phyloP scores from a whole-genome alignment of 2,329 filamentous ascomycete species.

The Rutstroemia sp. region DNA sequence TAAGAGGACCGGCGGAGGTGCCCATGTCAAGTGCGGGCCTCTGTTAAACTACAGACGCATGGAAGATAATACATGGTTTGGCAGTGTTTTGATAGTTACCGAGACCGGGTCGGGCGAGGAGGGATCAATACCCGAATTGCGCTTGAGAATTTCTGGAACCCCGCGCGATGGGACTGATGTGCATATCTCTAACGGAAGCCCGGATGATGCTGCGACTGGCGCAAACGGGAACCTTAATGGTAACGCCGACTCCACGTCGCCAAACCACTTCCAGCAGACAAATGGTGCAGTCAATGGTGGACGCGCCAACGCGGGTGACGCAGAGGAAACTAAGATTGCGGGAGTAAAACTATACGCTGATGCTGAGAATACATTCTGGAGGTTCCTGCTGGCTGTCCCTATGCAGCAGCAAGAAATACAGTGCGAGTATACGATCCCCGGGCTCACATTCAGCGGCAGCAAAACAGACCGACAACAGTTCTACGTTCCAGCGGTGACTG shows the following conservation, averaged over 20 bases:
- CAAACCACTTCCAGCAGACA: background rate
- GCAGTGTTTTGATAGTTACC: slow-evolving; percentile 79
- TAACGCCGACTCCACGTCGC: slow-evolving; percentile 27
- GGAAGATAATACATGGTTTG: slow-evolving; percentile 65
- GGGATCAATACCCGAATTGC: slow-evolving; percentile 48
- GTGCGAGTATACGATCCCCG: slow-evolving; percentile 72
- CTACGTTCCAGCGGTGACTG: slow-evolving; percentile 72
- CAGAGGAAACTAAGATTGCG: slow-evolving; percentile 36
- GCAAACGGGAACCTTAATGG: slow-evolving; percentile 27
- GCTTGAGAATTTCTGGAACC: slow-evolving; percentile 35
- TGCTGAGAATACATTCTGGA: slow-evolving; percentile 77
- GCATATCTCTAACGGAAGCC: background rate
- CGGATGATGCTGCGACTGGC: slow-evolving; percentile 4
- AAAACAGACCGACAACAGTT: slow-evolving; percentile 61
- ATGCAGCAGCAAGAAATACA: slow-evolving; percentile 61
- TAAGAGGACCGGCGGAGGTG: slow-evolving; percentile 26
- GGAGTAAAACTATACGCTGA: slow-evolving; percentile 58
- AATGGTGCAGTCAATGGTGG: background rate
- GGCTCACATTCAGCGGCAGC: slow-evolving; percentile 52
- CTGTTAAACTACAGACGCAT: slow-evolving; percentile 72
- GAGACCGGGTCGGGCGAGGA: slow-evolving; percentile 56
- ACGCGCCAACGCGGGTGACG: background rate
- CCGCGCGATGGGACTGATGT: slow-evolving; percentile 22
- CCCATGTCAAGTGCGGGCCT: slow-evolving; percentile 63
- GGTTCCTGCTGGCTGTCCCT: slow-evolving; percentile 75